Conservation (phyloP, 306 rosid species). For the Castanopsis chinensis region DNA sequence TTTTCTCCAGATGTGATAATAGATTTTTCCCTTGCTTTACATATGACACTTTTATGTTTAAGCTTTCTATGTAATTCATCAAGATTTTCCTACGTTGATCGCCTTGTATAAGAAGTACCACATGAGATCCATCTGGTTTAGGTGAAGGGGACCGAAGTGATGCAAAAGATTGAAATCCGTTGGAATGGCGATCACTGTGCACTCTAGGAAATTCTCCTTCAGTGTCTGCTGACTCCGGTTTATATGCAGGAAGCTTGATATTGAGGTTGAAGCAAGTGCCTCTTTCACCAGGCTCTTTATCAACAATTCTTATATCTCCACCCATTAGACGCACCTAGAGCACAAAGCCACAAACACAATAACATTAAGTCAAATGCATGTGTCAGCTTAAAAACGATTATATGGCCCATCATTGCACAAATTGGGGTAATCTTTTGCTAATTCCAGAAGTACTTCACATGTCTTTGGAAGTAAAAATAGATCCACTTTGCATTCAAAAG, state of each 20-base stretch:
- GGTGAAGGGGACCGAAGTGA: background rate
- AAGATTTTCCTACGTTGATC: background rate
- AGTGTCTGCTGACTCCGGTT: background rate
- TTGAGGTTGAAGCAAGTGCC: constrained; percentile 14
- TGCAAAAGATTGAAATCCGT: background rate
- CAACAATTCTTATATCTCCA: constrained; percentile 15
- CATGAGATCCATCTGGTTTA: background rate
- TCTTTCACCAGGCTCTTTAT: background rate
- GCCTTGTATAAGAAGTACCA: background rate
- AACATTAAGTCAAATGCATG: background rate
- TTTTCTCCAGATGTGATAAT: background rate
- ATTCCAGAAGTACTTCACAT: too few relatives aligned
- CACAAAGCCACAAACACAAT: background rate
- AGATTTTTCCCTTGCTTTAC: background rate
- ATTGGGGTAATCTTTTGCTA: too few relatives aligned
- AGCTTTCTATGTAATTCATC: constrained; percentile 3
- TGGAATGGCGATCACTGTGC: background rate
- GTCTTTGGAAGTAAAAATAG: too few relatives aligned
- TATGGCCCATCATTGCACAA: too few relatives aligned
- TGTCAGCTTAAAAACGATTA: too few relatives aligned
- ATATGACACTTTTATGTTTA: constrained; percentile 1
- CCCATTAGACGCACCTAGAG: constrained; percentile 11
- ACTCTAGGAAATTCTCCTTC: background rate
- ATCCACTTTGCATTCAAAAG: too few relatives aligned
- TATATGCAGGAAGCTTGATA: background rate